Evolutionary conservation across 2,329 filamentous ascomycete species (phyloP).

Genomic region (Colletotrichum lupini): DNA sequence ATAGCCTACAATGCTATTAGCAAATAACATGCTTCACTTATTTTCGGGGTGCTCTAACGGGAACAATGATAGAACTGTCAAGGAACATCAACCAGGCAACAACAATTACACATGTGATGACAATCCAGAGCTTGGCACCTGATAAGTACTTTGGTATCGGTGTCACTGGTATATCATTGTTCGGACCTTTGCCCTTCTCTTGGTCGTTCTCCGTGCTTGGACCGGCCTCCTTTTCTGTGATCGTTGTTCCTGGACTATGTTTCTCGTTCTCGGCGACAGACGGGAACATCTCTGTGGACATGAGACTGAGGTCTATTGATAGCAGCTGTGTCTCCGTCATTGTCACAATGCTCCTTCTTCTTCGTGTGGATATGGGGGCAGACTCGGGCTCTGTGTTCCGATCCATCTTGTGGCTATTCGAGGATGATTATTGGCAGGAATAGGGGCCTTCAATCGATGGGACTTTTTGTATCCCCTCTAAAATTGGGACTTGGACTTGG

Average conservation of each 20-base stretch:
- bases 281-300: conserved; percentile 24
- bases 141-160: not conserved
- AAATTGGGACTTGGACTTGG: not conserved
- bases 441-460: too few relatives aligned
- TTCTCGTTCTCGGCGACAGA: not conserved
- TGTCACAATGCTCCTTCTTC: conserved; percentile 9
- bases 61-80: conserved; percentile 50
- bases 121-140: conserved; percentile 38
- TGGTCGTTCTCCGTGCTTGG: not conserved
- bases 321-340: conserved; percentile 11
- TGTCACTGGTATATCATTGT: not conserved
- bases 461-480: not conserved
- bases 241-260: not conserved
- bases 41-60: conserved; percentile 40
- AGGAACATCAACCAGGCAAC: conserved; percentile 40
- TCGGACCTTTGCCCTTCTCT: not conserved
- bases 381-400: not conserved
- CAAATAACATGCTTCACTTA: too few relatives aligned
- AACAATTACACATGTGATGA: conserved; percentile 36
- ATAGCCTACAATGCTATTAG: conserved; percentile 42
- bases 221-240: not conserved
- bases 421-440: not conserved
- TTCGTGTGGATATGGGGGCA: not conserved
- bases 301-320: conserved; percentile 2
- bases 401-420: not conserved